Percentiles rank a stretch among this genome's conserved stretches.
These are phyloP conservation scores for Boletus sensibilis DNA, from an alignment of 768 basidiomycete genomes.

Conservation along the genomic window DNA sequence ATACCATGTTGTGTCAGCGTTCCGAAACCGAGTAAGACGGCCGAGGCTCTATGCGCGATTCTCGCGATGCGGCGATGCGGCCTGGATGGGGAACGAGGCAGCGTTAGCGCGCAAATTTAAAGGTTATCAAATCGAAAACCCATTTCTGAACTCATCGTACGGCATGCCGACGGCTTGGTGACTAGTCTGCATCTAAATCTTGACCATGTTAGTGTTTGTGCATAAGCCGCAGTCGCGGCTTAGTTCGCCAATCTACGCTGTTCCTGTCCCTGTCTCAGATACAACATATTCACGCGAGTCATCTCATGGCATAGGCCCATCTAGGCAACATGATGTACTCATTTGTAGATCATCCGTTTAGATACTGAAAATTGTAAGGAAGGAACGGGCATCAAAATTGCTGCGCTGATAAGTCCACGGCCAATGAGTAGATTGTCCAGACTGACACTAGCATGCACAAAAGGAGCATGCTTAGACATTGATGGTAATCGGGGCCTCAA, in stretches of 20 bases:
- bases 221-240: background rate
- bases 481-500: constrained; percentile 17
- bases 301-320: background rate
- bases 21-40: background rate
- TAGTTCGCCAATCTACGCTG: too few species aligned
- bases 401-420: too few species aligned
- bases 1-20: background rate
- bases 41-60: background rate
- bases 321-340: background rate
- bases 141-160: background rate
- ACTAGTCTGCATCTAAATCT: too few species aligned
- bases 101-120: too few species aligned
- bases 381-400: background rate
- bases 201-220: background rate
- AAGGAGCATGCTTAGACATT: constrained; percentile 4
- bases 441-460: background rate
- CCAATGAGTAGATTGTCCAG: background rate
- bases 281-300: background rate
- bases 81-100: background rate
- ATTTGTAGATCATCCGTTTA: background rate
- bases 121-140: background rate
- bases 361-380: background rate
- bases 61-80: background rate
- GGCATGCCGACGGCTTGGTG: background rate
- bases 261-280: background rate